phyloP scores from a whole-genome alignment of 495 filamentous ascomycete species.

The Cercophora samala region DNA sequence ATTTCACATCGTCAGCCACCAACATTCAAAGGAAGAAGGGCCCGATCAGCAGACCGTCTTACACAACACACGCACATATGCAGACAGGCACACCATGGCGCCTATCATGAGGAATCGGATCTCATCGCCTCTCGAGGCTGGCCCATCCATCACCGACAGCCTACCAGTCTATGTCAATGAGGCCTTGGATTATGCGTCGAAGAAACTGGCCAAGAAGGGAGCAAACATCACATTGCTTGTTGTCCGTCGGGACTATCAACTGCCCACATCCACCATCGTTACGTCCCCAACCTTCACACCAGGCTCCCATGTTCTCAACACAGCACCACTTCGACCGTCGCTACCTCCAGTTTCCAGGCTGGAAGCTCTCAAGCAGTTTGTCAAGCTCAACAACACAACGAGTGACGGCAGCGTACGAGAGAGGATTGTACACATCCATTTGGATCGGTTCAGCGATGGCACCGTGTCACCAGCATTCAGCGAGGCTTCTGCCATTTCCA shows the following conservation, averaged over 20 bases:
- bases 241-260: conserved; percentile 48
- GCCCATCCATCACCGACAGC: conserved; percentile 46
- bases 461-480: conserved; percentile 32
- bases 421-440: conserved; percentile 27
- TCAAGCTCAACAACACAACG: conserved; percentile 33
- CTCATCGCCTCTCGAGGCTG: conserved; percentile 55
- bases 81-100: neutral
- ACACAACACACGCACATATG: neutral
- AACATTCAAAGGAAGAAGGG: neutral
- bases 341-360: conserved; percentile 34
- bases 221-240: conserved; percentile 49
- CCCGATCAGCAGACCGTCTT: neutral
- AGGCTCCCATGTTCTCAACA: conserved; percentile 24
- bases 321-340: conserved; percentile 28
- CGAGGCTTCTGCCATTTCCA: conserved; percentile 25
- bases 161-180: conserved; percentile 42
- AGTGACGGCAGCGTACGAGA: conserved; percentile 25
- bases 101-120: conserved; percentile 45
- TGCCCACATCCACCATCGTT: conserved; percentile 37
- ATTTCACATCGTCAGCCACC: neutral
- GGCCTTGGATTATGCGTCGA: conserved; percentile 52
- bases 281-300: conserved; percentile 25
- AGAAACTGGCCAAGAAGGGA: conserved; percentile 45
- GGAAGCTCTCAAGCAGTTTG: conserved; percentile 39
- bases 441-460: conserved; percentile 28